These are phyloP conservation scores for Coemansia sp. DNA, from an alignment of 192 early-diverging fungal genomes.

Conservation along the genomic window DNA sequence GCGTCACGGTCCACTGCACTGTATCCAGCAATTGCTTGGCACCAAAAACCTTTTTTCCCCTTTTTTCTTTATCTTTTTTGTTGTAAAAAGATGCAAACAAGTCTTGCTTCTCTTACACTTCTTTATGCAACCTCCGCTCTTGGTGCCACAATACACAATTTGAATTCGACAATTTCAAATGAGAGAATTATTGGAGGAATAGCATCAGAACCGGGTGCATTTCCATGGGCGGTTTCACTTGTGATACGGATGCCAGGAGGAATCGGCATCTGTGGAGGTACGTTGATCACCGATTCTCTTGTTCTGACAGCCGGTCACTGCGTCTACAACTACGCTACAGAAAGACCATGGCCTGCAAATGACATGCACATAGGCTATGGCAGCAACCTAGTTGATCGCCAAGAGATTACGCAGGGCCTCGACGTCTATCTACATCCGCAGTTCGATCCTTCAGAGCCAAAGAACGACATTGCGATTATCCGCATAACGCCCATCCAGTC, in stretches of 20 bases:
- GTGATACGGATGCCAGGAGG: slow-evolving; percentile 12
- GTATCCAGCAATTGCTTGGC: neutral
- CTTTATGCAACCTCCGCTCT: neutral
- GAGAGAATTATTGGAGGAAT: slow-evolving; percentile 44
- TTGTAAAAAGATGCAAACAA: neutral
- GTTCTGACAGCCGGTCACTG: slow-evolving; percentile 47
- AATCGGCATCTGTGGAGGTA: slow-evolving; percentile 41
- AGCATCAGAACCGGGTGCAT: slow-evolving; percentile 11
- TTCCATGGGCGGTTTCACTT: slow-evolving; percentile 30
- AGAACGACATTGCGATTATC: slow-evolving; percentile 34
- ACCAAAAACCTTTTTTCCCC: neutral
- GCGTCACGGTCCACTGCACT: neutral
- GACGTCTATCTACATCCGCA: slow-evolving; percentile 19
- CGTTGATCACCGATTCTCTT: slow-evolving; percentile 24
- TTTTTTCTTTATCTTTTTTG: neutral
- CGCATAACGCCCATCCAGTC: slow-evolving; percentile 8
- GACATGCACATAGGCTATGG: slow-evolving; percentile 26
- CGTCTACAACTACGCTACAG: slow-evolving; percentile 19
- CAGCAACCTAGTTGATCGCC: slow-evolving; percentile 13
- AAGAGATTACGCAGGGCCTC: slow-evolving; percentile 7
- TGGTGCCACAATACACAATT: neutral
- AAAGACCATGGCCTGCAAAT: neutral
- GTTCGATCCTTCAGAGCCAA: slow-evolving; percentile 19
- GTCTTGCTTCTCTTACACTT: neutral
- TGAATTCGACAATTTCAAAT: neutral